Evolutionary conservation across 257 asterid genomes (phyloP).

Genomic region (Scutellaria galericulata): DNA sequence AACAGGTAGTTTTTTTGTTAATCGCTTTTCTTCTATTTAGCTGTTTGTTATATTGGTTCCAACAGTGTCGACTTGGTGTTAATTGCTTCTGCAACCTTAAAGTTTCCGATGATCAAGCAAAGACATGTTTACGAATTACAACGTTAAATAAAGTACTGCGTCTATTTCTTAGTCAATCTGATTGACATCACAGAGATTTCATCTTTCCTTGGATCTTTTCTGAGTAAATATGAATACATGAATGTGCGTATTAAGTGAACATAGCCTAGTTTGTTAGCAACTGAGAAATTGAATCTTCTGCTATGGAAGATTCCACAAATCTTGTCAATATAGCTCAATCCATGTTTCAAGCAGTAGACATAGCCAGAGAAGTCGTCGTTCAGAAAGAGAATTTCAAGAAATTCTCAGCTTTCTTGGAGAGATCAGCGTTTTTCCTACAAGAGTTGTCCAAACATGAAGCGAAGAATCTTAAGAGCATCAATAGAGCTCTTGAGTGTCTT

Average conservation of each 20-base stretch:
- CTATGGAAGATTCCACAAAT: constrained; percentile 37
- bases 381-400: constrained; percentile 47
- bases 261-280: constrained; percentile 9
- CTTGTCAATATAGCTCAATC: constrained; percentile 35
- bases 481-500: constrained; percentile 36
- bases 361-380: constrained; percentile 35
- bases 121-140: background rate
- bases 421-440: constrained; percentile 34
- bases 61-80: no score
- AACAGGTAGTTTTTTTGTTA: constrained; percentile 16
- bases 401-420: constrained; percentile 42
- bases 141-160: background rate
- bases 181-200: background rate
- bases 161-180: background rate
- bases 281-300: constrained; percentile 24
- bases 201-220: background rate
- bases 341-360: constrained; percentile 32
- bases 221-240: background rate
- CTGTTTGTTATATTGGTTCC: background rate
- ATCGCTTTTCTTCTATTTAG: background rate
- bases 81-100: background rate
- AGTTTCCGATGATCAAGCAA: background rate
- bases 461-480: background rate
- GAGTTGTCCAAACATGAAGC: constrained; percentile 36
- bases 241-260: background rate